A percentile compares a stretch with the other conserved stretches of the same genome.
phyloP scores from a whole-genome alignment of 2,329 filamentous ascomycete species.

The Orbilia quercus region DNA sequence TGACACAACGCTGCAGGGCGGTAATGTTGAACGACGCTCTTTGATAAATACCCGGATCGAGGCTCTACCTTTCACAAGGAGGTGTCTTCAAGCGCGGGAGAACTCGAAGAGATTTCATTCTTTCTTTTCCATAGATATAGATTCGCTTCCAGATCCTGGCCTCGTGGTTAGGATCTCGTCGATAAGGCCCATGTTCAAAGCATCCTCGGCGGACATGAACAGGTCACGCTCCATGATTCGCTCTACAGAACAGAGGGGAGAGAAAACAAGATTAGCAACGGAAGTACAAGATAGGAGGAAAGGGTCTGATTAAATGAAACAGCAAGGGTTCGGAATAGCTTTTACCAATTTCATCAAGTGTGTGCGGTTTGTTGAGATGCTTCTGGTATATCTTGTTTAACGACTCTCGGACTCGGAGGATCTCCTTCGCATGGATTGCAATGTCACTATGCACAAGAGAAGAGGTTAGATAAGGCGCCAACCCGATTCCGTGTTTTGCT shows the following conservation, averaged over 20 bases:
- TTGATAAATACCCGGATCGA: background rate
- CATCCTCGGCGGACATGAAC: slow-evolving; percentile 89
- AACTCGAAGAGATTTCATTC: background rate
- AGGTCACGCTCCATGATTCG: slow-evolving; percentile 97
- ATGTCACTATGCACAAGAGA: slow-evolving; percentile 71
- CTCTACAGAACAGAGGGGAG: slow-evolving; percentile 65
- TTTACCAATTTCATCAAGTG: slow-evolving; percentile 76
- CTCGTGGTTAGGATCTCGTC: slow-evolving; percentile 82
- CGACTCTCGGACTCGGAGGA: slow-evolving; percentile 83
- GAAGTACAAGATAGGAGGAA: background rate
- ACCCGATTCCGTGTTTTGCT: slow-evolving; percentile 10
- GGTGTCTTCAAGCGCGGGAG: background rate
- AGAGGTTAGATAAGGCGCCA: slow-evolving; percentile 11
- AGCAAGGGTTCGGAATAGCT: slow-evolving; percentile 1
- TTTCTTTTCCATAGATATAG: slow-evolving; percentile 36
- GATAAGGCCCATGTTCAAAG: slow-evolving; percentile 87
- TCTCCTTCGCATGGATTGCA: slow-evolving; percentile 96
- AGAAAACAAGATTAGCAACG: background rate
- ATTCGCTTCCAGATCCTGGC: slow-evolving; percentile 63
- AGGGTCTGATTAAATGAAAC: background rate
- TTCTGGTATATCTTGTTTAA: slow-evolving; percentile 89
- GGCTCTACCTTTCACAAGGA: slow-evolving; percentile 6
- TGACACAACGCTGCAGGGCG: slow-evolving; percentile 4
- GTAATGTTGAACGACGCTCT: slow-evolving; percentile 7
- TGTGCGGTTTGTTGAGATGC: slow-evolving; percentile 83